A percentile compares a stretch with the other conserved stretches of the same genome.
Conservation (phyloP, 306 rosid species). For the Rosa chinensis region DNA sequence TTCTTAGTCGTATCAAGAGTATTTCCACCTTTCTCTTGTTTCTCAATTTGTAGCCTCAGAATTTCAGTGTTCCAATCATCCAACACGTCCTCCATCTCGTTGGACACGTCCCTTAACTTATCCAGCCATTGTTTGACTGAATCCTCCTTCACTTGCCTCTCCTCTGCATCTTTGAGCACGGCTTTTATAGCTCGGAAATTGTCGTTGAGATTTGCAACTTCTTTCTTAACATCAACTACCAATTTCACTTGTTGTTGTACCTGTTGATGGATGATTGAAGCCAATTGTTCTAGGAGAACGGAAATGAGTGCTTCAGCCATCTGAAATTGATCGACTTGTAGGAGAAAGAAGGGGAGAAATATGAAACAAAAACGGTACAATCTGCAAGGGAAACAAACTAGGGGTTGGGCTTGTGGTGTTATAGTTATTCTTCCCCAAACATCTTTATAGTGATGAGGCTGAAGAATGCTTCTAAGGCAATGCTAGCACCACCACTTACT, state of each 20-base stretch:
- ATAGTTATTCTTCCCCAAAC: not conserved
- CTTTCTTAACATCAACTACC: constrained; percentile 5
- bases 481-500: not conserved
- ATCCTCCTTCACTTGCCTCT: not conserved
- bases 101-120: not conserved
- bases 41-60: not conserved
- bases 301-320: constrained; percentile 17
- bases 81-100: constrained; percentile 15
- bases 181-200: not conserved
- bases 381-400: not conserved
- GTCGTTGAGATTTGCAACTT: not conserved
- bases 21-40: not conserved
- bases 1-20: not conserved
- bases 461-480: not conserved
- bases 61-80: constrained; percentile 24
- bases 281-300: constrained; percentile 3
- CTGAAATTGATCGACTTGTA: not conserved
- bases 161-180: constrained; percentile 22
- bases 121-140: not conserved
- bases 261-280: not conserved
- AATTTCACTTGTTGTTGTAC: not conserved
- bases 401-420: not conserved
- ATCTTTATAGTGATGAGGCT: not conserved
- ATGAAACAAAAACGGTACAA: not conserved
- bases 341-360: not conserved